phyloP scores from a whole-genome alignment of 179 eudicot genomes.

The Beta lomatogona region DNA sequence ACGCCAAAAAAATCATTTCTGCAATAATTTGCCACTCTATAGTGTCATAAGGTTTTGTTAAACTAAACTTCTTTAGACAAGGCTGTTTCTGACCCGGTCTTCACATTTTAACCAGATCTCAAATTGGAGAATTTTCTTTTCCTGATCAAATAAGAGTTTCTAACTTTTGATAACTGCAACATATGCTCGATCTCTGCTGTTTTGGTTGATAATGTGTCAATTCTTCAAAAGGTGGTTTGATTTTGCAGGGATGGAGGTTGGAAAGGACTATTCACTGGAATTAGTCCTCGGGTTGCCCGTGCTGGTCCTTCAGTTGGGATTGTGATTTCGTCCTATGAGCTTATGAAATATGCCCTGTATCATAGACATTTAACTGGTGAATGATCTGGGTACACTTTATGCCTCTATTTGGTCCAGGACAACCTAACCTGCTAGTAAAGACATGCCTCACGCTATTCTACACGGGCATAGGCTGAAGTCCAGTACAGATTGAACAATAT shows the following conservation, averaged over 20 bases:
- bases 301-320: constrained; percentile 95
- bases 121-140: too few species aligned
- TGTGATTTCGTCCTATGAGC: constrained; percentile 84
- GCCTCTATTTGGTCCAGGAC: background rate
- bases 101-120: too few species aligned
- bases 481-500: background rate
- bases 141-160: too few species aligned
- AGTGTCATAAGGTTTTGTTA: too few species aligned
- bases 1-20: too few species aligned
- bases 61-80: too few species aligned
- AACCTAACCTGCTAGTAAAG: background rate
- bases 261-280: constrained; percentile 78
- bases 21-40: too few species aligned
- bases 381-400: background rate
- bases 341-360: constrained; percentile 62
- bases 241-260: constrained; percentile 73
- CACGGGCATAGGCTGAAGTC: background rate
- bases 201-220: background rate
- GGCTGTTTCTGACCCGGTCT: too few species aligned
- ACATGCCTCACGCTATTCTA: background rate
- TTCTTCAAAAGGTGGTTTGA: background rate
- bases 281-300: constrained; percentile 80
- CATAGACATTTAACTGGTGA: constrained; percentile 33
- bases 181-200: background rate
- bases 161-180: too few species aligned